Conservation (phyloP, 352 stramenopile species). For the Pythium oligandrum region DNA sequence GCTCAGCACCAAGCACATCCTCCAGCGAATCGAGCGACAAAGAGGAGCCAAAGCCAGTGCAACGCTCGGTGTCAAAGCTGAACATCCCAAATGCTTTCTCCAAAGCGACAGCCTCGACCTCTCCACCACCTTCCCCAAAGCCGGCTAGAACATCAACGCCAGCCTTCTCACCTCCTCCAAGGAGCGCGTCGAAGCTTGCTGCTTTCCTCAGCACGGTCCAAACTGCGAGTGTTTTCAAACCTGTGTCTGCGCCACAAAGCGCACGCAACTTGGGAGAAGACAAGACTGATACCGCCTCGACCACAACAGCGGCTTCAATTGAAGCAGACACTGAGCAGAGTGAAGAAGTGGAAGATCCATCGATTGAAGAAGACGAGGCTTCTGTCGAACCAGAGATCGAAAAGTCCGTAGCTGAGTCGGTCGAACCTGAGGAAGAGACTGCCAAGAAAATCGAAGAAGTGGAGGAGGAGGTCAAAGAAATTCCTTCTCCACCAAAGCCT, state of each 20-base stretch:
- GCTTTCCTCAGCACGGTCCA: slow-evolving; percentile 66
- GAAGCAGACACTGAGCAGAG: too few species aligned
- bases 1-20: neutral
- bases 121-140: neutral
- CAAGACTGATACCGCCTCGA: neutral
- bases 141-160: neutral
- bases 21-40: neutral
- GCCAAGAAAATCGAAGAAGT: neutral
- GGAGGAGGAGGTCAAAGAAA: neutral
- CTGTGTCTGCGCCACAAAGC: too few species aligned
- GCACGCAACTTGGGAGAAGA: neutral
- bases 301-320: neutral
- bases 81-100: slow-evolving; percentile 29
- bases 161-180: slow-evolving; percentile 4
- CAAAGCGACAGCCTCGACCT: neutral
- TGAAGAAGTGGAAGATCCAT: too few species aligned
- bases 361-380: slow-evolving; percentile 21
- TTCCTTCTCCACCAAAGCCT: neutral
- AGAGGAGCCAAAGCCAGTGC: slow-evolving; percentile 8
- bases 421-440: slow-evolving; percentile 16
- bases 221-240: slow-evolving; percentile 4
- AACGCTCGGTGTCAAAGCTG: slow-evolving; percentile 57
- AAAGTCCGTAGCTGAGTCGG: slow-evolving; percentile 1
- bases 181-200: slow-evolving; percentile 44
- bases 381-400: slow-evolving; percentile 3